phyloP scores from a whole-genome alignment of 192 early-diverging fungal genomes.

The Pilobolus umbonatus region DNA sequence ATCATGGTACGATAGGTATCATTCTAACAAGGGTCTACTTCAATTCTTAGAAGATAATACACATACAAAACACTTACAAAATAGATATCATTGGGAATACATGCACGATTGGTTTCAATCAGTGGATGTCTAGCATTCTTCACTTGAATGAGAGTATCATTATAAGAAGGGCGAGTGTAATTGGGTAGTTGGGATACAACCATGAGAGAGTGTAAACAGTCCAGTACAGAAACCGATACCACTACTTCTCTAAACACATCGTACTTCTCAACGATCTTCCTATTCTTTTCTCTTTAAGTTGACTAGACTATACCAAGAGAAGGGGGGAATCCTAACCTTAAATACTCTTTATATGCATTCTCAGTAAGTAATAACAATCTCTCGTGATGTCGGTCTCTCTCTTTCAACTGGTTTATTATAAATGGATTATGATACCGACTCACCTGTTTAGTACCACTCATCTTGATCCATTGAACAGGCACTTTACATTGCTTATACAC shows the following conservation, averaged over 20 bases:
- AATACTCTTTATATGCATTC: conserved; percentile 48
- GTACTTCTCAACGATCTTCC: conserved; percentile 51
- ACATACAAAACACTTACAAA: conserved; percentile 25
- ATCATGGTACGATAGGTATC: conserved; percentile 34
- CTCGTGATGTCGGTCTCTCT: conserved; percentile 53
- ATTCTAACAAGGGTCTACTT: background rate
- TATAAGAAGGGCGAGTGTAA: conserved; percentile 58
- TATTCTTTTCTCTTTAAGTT: conserved; percentile 13
- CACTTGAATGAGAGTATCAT: conserved; percentile 45
- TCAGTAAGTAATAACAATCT: conserved; percentile 50
- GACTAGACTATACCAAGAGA: background rate
- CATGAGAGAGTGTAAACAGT: conserved; percentile 64
- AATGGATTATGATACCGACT: conserved; percentile 65
- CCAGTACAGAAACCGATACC: conserved; percentile 50
- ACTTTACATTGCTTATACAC: conserved; percentile 55
- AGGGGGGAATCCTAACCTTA: conserved; percentile 21
- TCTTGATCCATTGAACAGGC: conserved; percentile 70
- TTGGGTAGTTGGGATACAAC: conserved; percentile 45
- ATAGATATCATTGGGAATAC: conserved; percentile 60
- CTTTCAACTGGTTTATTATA: conserved; percentile 48
- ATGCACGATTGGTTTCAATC: conserved; percentile 51
- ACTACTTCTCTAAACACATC: conserved; percentile 55
- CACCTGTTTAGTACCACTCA: conserved; percentile 60
- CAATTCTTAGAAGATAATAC: conserved; percentile 17
- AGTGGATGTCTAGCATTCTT: conserved; percentile 66